Percentiles rank a stretch among this genome's conserved stretches.
These are phyloP conservation scores for Colletotrichum liaoningense DNA, from an alignment of 2,329 filamentous ascomycete species.

Conservation along the genomic window DNA sequence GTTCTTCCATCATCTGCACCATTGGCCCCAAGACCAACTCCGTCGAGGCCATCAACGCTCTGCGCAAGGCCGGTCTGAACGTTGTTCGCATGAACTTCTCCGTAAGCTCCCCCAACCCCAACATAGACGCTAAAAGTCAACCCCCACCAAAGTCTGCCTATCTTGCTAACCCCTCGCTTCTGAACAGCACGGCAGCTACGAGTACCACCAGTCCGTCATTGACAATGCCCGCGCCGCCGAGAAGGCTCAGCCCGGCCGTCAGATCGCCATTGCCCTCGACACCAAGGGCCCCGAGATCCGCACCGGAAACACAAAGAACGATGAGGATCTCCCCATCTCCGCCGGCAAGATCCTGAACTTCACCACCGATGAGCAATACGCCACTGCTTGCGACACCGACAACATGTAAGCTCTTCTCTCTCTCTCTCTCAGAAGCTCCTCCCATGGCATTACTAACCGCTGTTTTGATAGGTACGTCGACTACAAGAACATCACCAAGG, in stretches of 20 bases:
- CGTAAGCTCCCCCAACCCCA: conserved; percentile 7
- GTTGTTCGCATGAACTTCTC: conserved; percentile 99
- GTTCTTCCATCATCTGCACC: conserved; percentile 98
- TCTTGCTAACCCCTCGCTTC: conserved; percentile 9
- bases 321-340: conserved; percentile 88
- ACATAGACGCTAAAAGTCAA: background rate
- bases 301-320: conserved; percentile 78
- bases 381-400: conserved; percentile 83
- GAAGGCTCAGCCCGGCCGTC: conserved; percentile 80
- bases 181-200: conserved; percentile 80
- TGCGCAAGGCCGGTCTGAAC: conserved; percentile 92
- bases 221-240: conserved; percentile 94
- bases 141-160: background rate
- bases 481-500: conserved; percentile 99
- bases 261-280: conserved; percentile 92
- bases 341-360: conserved; percentile 91
- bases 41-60: conserved; percentile 94
- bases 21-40: conserved; percentile 99
- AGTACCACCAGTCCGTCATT: conserved; percentile 98
- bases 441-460: background rate
- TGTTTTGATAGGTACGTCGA: conserved; percentile 80
- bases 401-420: conserved; percentile 79
- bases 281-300: conserved; percentile 74
- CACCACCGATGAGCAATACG: conserved; percentile 95
- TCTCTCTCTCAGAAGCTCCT: conserved; percentile 21